Evolutionary conservation across 148 eudicot genomes (phyloP), one percentile per base, ranked within the genome.

Genomic region (Arctostaphylos glauca): DNA sequence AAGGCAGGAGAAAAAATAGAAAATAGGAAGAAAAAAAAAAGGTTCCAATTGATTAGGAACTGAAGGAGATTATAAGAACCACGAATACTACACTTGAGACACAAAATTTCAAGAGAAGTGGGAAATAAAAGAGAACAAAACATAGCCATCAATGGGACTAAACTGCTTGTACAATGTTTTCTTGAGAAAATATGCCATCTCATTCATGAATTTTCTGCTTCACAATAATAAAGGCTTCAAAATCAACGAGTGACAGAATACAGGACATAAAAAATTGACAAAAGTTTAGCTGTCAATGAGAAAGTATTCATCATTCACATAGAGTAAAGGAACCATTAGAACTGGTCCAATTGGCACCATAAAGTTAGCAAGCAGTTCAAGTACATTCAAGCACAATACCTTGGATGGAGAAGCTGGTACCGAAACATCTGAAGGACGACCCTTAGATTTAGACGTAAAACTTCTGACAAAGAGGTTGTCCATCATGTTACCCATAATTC

Each of bases 401-500:
- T 91, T 94, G 59, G 93, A 80, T 58, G 94, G 94, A 80, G 98
- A 84, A 79, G 89, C 80, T 71, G 90, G 91, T 80, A 82, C 80
- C 4, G 89, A 86, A 73, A 86, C 87, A 85, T 94, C 99, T 58
- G 90, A 83, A 62, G 90, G 88, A 19, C 77, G 91, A 76, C 80
- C 87, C 88, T 88, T 96, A 31, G 98, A 66, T 83, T 92, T 96
- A 67, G 99, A 90, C 74, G 98, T 93, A 84, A 96, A 94, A 90
- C 96, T 91, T 92, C 99, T 90, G 60, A 84, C 72, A 84, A 96
- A 93, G 64, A 90, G 84, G 85, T 93, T 94, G 74, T 94, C 98
- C 95, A 89, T 92, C 90, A 95, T 87, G 86, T 96, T 96, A 86
- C 93, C 98, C 95, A 96, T 94, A 71, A 96, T 92, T 81, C 92